Evolutionary conservation across 140 eudicot species (phyloP), one percentile per base, ranked within the genome.

Genomic region (Ambrosia hybrid): DNA sequence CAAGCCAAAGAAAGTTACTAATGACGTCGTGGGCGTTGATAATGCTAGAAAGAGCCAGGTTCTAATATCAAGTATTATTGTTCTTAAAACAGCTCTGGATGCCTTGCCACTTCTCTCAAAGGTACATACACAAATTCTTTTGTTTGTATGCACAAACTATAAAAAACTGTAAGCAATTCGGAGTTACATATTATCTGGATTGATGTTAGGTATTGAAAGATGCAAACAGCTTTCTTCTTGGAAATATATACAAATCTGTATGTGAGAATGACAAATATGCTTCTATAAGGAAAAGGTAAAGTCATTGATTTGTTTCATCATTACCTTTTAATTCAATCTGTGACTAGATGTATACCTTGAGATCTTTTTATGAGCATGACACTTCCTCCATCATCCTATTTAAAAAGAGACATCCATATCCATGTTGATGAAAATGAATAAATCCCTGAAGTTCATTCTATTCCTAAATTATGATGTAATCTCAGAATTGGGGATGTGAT

Each of bases 11-110:
- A 89, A 85, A 84, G 89, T 90, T 33, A 86, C 91, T 37, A 93
- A 77, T 72, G 92, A 74, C 67, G 91, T 84, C 33, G 80, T 85
- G 82, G 88, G 85, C 76, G 68, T 62, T 53, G 95, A 88, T 74
- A 88, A 85, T 78, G 80, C 84, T 80, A 81, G 84, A 81, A 86
- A 76, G 83, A 94, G 97, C 82, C 97, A 94, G 82, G 83, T 81
- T 65, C 64, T 94, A 71, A 86, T 94, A 77, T 86, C 96, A 75
- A 94, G 90, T 83, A 85, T 94, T 72, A 94, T 94, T 78, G 88
- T 94, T 79, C 97, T 94, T 49, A 94, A 90, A 86, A 90, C 99
- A 45, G 96, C 99, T 79, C 83, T 94, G 26, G 97, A 94, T 71
- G 95, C 95, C 72, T 81, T 94, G 84, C 97, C 99, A 49, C 81